Conservation (phyloP, 805 yeast species). For the Wickerhamomyces sydowiorum region DNA sequence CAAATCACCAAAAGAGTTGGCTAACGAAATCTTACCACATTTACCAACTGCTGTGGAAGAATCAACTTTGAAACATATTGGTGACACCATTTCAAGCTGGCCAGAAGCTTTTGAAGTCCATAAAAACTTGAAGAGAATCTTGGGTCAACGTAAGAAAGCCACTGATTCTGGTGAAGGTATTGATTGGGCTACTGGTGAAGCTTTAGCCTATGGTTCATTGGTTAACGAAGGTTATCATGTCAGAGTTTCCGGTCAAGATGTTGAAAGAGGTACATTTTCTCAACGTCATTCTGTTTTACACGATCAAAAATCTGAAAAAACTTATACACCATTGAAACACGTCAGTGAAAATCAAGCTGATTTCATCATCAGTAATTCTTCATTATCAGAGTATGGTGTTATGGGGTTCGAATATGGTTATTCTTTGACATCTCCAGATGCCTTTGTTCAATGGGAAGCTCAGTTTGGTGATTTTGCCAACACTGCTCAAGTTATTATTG, state of each 20-base stretch:
- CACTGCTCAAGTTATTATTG: slow-evolving; percentile 96
- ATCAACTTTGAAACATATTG: slow-evolving; percentile 67
- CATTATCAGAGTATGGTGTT: slow-evolving; percentile 97
- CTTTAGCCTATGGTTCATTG: slow-evolving; percentile 92
- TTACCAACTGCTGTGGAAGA: slow-evolving; percentile 89
- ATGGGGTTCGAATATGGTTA: slow-evolving; percentile 99
- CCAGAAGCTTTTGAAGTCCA: slow-evolving; percentile 88
- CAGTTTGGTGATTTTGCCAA: slow-evolving; percentile 99
- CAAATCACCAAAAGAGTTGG: slow-evolving; percentile 95
- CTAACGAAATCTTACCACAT: slow-evolving; percentile 92
- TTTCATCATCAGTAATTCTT: slow-evolving; percentile 87
- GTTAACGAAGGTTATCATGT: slow-evolving; percentile 92
- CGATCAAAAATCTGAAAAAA: slow-evolving; percentile 83
- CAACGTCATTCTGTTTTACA: slow-evolving; percentile 99
- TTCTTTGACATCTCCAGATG: slow-evolving; percentile 95
- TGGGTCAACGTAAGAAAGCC: slow-evolving; percentile 80
- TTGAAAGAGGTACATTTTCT: slow-evolving; percentile 99
- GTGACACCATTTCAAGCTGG: slow-evolving; percentile 70
- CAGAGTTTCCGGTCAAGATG: slow-evolving; percentile 98
- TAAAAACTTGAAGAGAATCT: slow-evolving; percentile 92
- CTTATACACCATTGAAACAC: slow-evolving; percentile 81
- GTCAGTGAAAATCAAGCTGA: slow-evolving; percentile 77
- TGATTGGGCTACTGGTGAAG: slow-evolving; percentile 99
- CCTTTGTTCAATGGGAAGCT: slow-evolving; percentile 98
- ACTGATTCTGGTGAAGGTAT: slow-evolving; percentile 87